Conservation (phyloP, 495 filamentous ascomycete species). For the Chaetomium cochliodes region DNA sequence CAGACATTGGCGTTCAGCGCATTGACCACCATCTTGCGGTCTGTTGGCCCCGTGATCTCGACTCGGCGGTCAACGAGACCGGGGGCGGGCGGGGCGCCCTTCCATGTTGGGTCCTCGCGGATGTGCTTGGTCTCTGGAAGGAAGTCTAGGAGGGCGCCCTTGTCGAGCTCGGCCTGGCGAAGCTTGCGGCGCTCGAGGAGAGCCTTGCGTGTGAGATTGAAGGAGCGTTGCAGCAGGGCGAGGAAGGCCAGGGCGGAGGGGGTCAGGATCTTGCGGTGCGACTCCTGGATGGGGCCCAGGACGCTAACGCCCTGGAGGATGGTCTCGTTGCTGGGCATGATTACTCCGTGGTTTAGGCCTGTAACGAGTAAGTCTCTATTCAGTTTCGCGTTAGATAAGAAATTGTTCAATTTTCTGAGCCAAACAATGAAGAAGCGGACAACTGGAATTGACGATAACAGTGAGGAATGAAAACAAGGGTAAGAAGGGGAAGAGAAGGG, state of each 20-base stretch:
- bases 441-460: slow-evolving; percentile 13
- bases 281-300: slow-evolving; percentile 71
- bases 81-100: slow-evolving; percentile 87
- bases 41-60: slow-evolving; percentile 98
- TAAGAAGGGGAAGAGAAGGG: neutral
- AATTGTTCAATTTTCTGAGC: slow-evolving; percentile 1
- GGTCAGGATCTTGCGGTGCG: slow-evolving; percentile 85
- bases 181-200: slow-evolving; percentile 81
- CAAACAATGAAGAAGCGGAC: slow-evolving; percentile 17
- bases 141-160: slow-evolving; percentile 88
- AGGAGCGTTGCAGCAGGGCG: slow-evolving; percentile 88
- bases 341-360: slow-evolving; percentile 25
- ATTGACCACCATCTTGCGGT: slow-evolving; percentile 99
- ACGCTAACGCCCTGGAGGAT: slow-evolving; percentile 87
- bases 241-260: slow-evolving; percentile 91
- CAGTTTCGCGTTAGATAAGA: neutral
- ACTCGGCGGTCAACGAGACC: slow-evolving; percentile 91
- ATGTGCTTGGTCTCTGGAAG: slow-evolving; percentile 94
- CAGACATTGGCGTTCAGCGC: slow-evolving; percentile 95
- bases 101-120: slow-evolving; percentile 92
- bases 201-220: slow-evolving; percentile 86
- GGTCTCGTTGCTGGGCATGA: slow-evolving; percentile 67
- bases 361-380: neutral
- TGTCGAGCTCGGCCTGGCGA: slow-evolving; percentile 94
- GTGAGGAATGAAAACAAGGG: neutral